Conservation (phyloP, 2,329 filamentous ascomycete genomes). For the Trichoderma sp. region DNA sequence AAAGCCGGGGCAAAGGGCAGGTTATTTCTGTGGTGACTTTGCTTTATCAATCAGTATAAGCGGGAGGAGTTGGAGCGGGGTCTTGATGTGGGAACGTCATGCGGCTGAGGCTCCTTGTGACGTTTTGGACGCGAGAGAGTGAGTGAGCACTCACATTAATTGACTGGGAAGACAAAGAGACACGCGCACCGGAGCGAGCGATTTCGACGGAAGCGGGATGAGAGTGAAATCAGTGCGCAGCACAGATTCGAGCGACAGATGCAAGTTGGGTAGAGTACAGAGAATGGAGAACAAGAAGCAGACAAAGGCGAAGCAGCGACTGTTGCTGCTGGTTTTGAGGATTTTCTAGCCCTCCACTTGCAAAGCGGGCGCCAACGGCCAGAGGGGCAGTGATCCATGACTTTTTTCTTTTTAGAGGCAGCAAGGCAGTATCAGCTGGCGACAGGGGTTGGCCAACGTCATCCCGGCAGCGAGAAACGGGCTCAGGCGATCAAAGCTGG, state of each 20-base stretch:
- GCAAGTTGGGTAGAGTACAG: neutral
- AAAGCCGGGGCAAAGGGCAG: neutral
- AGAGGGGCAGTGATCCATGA: conserved; percentile 19
- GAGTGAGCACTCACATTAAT: neutral
- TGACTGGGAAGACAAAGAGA: neutral
- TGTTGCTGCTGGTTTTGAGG: conserved; percentile 20
- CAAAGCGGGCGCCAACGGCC: conserved; percentile 12
- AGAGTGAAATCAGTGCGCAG: neutral
- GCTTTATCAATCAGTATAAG: conserved; percentile 18
- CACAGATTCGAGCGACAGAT: neutral
- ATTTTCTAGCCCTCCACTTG: conserved; percentile 4
- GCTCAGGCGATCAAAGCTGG: conserved; percentile 13
- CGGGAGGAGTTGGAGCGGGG: conserved; percentile 20
- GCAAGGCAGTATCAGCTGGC: conserved; percentile 25
- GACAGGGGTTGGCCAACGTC: conserved; percentile 20
- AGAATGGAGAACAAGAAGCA: neutral
- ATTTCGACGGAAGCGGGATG: neutral
- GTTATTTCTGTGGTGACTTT: neutral
- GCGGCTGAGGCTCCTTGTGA: conserved; percentile 20
- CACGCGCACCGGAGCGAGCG: neutral
- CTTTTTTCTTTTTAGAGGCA: conserved; percentile 5
- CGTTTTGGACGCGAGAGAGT: neutral
- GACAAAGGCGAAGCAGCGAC: neutral
- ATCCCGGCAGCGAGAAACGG: conserved; percentile 9
- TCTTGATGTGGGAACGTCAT: conserved; percentile 19